These are phyloP conservation scores for Ramalina peruviana DNA, from an alignment of 495 filamentous ascomycete genomes.

Conservation along the genomic window DNA sequence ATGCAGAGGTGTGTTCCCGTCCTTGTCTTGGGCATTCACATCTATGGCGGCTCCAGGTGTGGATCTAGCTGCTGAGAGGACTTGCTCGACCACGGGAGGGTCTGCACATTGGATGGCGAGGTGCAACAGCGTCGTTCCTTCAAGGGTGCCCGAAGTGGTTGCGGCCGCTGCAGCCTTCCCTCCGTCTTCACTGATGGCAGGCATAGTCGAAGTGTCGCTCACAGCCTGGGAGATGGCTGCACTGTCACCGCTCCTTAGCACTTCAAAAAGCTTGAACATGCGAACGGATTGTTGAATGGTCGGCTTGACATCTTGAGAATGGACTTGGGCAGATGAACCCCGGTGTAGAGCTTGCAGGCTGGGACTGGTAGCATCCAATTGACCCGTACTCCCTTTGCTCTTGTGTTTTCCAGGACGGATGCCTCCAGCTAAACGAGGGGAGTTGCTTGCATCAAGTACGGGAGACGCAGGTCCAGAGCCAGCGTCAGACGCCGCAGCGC, in stretches of 20 bases:
- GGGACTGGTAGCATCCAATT: constrained; percentile 17
- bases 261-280: constrained; percentile 88
- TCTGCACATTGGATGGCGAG: constrained; percentile 96
- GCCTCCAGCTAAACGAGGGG: constrained; percentile 11
- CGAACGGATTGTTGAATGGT: constrained; percentile 88
- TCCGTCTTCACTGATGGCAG: constrained; percentile 30
- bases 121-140: constrained; percentile 80
- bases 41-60: constrained; percentile 45
- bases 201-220: constrained; percentile 39
- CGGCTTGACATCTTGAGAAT: constrained; percentile 24
- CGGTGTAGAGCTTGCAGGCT: constrained; percentile 23
- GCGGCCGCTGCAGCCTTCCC: constrained; percentile 30
- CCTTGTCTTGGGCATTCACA: constrained; percentile 77
- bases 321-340: constrained; percentile 21
- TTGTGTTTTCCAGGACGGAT: constrained; percentile 15
- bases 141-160: constrained; percentile 32
- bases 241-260: constrained; percentile 78
- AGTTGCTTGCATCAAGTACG: constrained; percentile 17
- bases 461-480: constrained; percentile 21
- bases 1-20: constrained; percentile 89
- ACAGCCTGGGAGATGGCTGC: constrained; percentile 81
- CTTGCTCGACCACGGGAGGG: constrained; percentile 86
- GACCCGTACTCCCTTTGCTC: constrained; percentile 1
- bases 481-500: constrained; percentile 11
- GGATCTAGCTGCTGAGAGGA: constrained; percentile 55